Evolutionary conservation across 2,329 filamentous ascomycete genomes (phyloP).

Genomic region (Fusarium sp.): DNA sequence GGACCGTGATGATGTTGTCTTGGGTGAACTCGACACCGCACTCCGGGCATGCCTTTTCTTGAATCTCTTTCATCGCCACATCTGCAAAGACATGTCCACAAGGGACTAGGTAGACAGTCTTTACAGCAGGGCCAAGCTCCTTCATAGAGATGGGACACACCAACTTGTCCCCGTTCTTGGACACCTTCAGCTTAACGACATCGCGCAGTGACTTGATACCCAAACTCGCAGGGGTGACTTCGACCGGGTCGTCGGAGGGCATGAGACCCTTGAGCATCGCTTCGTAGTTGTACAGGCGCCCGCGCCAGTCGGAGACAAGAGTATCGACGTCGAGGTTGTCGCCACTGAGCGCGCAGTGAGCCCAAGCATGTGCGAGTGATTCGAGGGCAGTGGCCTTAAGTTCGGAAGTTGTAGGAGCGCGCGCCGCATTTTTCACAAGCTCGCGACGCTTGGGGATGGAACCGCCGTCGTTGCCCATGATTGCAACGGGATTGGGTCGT

Average conservation of each 20-base stretch:
- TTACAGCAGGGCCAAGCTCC: constrained; percentile 81
- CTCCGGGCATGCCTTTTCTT: constrained; percentile 72
- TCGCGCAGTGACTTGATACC: constrained; percentile 87
- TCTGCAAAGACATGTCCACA: constrained; percentile 97
- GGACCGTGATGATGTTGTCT: constrained; percentile 85
- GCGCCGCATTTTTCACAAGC: constrained; percentile 93
- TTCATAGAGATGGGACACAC: constrained; percentile 91
- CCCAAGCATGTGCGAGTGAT: constrained; percentile 88
- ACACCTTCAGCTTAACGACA: constrained; percentile 86
- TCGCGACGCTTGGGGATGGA: constrained; percentile 96
- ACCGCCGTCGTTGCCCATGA: constrained; percentile 97
- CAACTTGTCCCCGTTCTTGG: constrained; percentile 68
- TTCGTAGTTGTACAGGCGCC: constrained; percentile 95
- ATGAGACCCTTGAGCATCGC: constrained; percentile 76
- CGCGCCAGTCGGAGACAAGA: constrained; percentile 86
- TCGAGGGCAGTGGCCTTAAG: constrained; percentile 90
- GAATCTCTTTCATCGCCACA: constrained; percentile 84
- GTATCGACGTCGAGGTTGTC: constrained; percentile 76
- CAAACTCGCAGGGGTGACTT: constrained; percentile 60
- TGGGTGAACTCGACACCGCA: constrained; percentile 81
- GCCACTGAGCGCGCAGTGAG: constrained; percentile 87
- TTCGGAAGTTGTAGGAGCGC: constrained; percentile 83
- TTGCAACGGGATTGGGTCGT: constrained; percentile 15
- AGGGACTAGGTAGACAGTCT: constrained; percentile 89
- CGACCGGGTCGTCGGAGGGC: constrained; percentile 70